Evolutionary conservation across 2,329 filamentous ascomycete species (phyloP).

Genomic region (Trichophyton equinum): DNA sequence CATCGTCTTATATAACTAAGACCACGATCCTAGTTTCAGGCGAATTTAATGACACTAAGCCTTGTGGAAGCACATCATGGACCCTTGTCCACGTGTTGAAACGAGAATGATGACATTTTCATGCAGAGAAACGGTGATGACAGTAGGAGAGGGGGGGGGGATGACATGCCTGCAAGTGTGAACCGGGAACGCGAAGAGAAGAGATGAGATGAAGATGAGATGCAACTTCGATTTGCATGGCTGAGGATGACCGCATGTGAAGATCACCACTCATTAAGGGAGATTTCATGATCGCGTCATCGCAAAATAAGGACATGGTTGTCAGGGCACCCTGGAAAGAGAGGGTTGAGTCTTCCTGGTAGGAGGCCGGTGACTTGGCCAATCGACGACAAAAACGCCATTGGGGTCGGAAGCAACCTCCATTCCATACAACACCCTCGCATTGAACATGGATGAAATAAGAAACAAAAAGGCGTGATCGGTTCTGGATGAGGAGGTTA

Average conservation of each 20-base stretch:
- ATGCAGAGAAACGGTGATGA: background rate
- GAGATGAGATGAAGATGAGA: background rate
- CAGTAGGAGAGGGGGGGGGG: background rate
- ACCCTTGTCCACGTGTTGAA: background rate
- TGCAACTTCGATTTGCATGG: background rate
- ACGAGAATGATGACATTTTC: background rate
- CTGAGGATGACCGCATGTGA: background rate
- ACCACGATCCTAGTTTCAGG: background rate
- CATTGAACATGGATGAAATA: background rate
- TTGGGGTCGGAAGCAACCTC: background rate
- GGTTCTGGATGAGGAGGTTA: background rate
- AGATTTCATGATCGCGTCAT: constrained; percentile 3
- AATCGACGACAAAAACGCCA: background rate
- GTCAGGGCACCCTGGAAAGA: background rate
- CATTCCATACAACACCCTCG: background rate
- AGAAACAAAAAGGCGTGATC: background rate
- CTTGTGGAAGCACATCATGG: background rate
- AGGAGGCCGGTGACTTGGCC: constrained; percentile 1
- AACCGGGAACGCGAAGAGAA: background rate
- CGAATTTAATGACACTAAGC: background rate
- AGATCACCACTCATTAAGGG: background rate
- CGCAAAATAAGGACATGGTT: background rate
- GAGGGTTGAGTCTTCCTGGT: background rate
- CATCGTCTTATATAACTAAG: background rate
- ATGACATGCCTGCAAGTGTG: background rate